Evolutionary conservation across 768 basidiomycete species (phyloP), one percentile per base, ranked within the genome.

Genomic region (Panellus pusillus): DNA sequence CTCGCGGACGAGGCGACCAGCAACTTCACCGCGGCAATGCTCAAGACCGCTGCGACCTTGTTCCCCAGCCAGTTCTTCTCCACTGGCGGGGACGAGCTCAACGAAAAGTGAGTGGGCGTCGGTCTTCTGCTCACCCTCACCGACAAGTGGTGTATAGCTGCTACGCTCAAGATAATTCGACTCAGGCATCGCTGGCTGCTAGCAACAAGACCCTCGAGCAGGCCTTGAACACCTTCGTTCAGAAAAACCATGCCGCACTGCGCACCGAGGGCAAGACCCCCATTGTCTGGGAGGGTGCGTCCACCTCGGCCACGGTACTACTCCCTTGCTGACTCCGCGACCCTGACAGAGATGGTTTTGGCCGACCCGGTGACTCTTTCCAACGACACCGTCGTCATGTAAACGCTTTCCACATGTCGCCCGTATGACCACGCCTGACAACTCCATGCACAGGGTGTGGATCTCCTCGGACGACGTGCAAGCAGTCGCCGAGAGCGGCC

Each of bases 41-140:
- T 86, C 60, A 65, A 60, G 12, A 64, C 72, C 2, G 68, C 76
- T 14, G 74, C 76, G 0, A 55, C 61, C 9, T 57, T 70, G 32
- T 62, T 80, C 12, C 69, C 72, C 0, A 72, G 76, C 8, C 60
- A 54, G 18, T 74, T 82, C 61, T 76, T 88, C 60, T 75, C 76
- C 48, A 81, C 84, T 0, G 86, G 86, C 1, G 86, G 86, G 0
- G 86, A 87, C 55, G 84, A 86, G 58, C 63, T 85, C 62, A 85
- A 86, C 52, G 62, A 66, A 14, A 65, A 65, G 4, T 82, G 27
- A 36, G 55, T 38, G 6, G 19, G 28, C 37, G 28, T 9, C 17
- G 12, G 20, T 11, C 14, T 40, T 35, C 11, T 35, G 24, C 24
- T 6, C 24, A 24, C 24, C 24, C 24, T 24, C 24, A 24, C 46